Conservation (phyloP, 139 green algal genomes). For the Diplosphaera chodatii region DNA sequence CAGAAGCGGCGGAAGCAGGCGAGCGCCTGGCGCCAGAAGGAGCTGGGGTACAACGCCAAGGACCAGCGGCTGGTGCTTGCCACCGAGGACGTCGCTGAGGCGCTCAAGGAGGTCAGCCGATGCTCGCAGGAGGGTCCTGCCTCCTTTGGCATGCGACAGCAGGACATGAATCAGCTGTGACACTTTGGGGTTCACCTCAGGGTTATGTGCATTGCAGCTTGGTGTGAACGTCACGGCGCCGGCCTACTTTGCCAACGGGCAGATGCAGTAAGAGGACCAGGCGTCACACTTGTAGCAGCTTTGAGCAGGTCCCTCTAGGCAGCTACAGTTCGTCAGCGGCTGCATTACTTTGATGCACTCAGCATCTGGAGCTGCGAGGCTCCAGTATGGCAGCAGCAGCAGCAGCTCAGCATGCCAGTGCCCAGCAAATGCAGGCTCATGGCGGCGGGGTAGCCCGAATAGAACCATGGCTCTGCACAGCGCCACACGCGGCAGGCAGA, state of each 20-base stretch:
- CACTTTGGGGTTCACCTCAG: no score
- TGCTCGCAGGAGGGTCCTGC: no score
- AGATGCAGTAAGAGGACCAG: background rate
- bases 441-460: no score
- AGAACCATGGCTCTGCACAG: no score
- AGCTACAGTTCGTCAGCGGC: no score
- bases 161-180: no score
- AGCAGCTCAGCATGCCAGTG: background rate
- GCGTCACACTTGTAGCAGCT: no score
- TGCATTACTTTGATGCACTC: background rate
- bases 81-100: constrained; percentile 26
- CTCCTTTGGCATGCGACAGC: no score
- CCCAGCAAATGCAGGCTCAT: background rate
- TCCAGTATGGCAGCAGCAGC: background rate
- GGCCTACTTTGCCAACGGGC: constrained; percentile 15
- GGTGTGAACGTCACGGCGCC: constrained; percentile 18
- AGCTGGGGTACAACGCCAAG: constrained; percentile 16
- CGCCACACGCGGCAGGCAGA: no score
- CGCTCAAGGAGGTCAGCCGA: constrained; percentile 21
- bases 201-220: constrained; percentile 19
- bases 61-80: constrained; percentile 23
- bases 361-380: background rate
- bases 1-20: constrained; percentile 25
- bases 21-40: constrained; percentile 10
- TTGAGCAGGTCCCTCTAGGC: no score